Evolutionary conservation across 192 early-diverging fungal species (phyloP).

Genomic region (Coemansia sp.): DNA sequence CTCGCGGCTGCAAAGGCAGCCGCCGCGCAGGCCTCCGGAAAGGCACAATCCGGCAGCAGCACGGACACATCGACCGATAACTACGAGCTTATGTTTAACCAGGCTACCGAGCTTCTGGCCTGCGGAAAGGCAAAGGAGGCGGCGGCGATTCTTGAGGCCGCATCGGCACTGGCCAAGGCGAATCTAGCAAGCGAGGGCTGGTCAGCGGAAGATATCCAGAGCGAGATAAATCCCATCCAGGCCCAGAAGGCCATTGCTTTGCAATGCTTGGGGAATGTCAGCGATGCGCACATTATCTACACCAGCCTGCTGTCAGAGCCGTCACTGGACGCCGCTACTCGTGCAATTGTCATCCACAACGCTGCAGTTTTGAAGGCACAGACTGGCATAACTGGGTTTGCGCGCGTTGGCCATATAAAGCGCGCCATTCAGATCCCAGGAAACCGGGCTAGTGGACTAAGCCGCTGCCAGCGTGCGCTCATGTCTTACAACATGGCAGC

Average conservation of each 20-base stretch:
- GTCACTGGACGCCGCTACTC: conserved; percentile 15
- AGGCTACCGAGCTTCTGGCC: conserved; percentile 32
- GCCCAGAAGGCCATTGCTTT: conserved; percentile 39
- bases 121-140: conserved; percentile 22
- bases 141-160: conserved; percentile 12
- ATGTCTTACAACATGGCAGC: conserved; percentile 48
- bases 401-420: conserved; percentile 8
- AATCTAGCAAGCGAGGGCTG: conserved; percentile 21
- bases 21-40: conserved; percentile 16
- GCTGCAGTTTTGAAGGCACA: neutral
- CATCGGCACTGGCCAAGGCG: conserved; percentile 14
- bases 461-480: conserved; percentile 24
- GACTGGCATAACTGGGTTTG: neutral
- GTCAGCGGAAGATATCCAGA: conserved; percentile 29
- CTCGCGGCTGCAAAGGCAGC: conserved; percentile 43
- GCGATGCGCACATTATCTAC: conserved; percentile 20
- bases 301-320: conserved; percentile 7
- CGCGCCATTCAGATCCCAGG: conserved; percentile 33
- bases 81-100: conserved; percentile 46
- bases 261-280: conserved; percentile 14
- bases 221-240: conserved; percentile 34
- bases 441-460: conserved; percentile 9
- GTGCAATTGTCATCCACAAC: conserved; percentile 35
- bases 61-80: neutral
- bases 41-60: neutral